phyloP scores from a whole-genome alignment of 306 rosid species.

The Ziziphus jujuba region DNA sequence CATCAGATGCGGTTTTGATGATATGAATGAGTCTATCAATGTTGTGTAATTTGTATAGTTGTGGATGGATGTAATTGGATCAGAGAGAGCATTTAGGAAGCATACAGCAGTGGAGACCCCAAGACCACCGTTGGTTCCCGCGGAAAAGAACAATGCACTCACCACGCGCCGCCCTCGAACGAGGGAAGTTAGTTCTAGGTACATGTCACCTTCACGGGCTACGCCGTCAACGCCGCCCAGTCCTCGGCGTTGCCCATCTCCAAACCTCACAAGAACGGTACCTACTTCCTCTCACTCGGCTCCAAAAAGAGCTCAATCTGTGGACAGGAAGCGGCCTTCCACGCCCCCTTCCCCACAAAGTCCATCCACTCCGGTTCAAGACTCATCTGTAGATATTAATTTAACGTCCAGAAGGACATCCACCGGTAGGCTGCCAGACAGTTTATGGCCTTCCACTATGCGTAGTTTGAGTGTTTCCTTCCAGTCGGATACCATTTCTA shows the following conservation, averaged over 20 bases:
- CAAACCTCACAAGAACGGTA: constrained; percentile 61
- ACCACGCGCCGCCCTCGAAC: constrained; percentile 41
- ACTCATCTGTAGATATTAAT: constrained; percentile 51
- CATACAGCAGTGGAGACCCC: constrained; percentile 45
- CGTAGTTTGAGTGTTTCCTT: constrained; percentile 95
- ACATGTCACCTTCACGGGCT: constrained; percentile 65
- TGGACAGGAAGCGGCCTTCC: constrained; percentile 78
- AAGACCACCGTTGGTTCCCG: constrained; percentile 66
- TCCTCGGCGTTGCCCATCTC: constrained; percentile 71
- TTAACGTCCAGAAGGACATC: constrained; percentile 45
- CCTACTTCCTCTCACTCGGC: constrained; percentile 50
- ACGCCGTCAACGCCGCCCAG: constrained; percentile 42
- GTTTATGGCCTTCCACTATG: constrained; percentile 98
- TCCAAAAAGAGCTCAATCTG: constrained; percentile 70
- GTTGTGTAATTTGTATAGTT: constrained; percentile 67
- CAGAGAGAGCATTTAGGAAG: constrained; percentile 62
- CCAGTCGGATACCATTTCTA: constrained; percentile 84
- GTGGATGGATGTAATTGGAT: constrained; percentile 91
- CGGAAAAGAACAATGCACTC: constrained; percentile 78
- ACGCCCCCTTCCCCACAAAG: constrained; percentile 79
- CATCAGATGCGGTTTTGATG: constrained; percentile 38
- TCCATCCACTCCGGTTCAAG: constrained; percentile 73
- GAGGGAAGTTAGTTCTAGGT: constrained; percentile 71
- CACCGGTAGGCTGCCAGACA: constrained; percentile 49
- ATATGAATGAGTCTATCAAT: constrained; percentile 58